Base-by-base conservation (phyloP, 129 eudicot genomes). In the Flaveria sonorensis region DNA sequence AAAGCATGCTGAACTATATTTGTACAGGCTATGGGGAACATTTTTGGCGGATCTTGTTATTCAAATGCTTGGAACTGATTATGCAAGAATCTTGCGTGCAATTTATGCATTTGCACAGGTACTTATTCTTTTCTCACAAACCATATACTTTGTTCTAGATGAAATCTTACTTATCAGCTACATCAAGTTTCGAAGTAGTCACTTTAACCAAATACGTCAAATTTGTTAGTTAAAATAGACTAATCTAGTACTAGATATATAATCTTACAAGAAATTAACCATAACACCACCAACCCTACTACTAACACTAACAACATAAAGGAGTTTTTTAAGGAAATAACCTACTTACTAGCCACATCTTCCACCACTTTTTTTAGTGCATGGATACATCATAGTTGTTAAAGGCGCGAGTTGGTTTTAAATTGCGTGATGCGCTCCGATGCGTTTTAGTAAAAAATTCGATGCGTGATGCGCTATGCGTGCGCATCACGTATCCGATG, bases 21-120 rank as follows among this genome's bases (percentile, higher is more conserved):
- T 59, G 32, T 81, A 76, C 85, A 95, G 99, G 88, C 79, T 95
- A 74, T 95, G 97, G 97, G 99, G 99, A 65, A 89, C 92, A 1
- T 79, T 95, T 66, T 75, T 95, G 75, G 99, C 99, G 19, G 99
- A 95, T 68, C 81, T 86, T 48, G 94, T 95, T 56, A 95, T 92
- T 77, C 97, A 91, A 81, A 92, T 89, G 97, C 95, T 92, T 70
- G 99, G 99, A 85, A 95, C 99, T 19, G 99, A 95, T 83, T 92
- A 95, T 84, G 92, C 93, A 52, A 86, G 99, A 78, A 86, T 95
- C 71, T 80, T 95, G 80, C 90, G 92, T 82, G 99, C 97, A 57
- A 89, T 95, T 36, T 89, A 91, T 86, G 99, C 95, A 67, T 86
- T 95, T 81, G 97, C 99, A 28, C 99, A 95, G 99, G 99, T 95